These are phyloP conservation scores for Didymella sp. DNA, from an alignment of 2,329 filamentous ascomycete genomes.

Conservation along the genomic window DNA sequence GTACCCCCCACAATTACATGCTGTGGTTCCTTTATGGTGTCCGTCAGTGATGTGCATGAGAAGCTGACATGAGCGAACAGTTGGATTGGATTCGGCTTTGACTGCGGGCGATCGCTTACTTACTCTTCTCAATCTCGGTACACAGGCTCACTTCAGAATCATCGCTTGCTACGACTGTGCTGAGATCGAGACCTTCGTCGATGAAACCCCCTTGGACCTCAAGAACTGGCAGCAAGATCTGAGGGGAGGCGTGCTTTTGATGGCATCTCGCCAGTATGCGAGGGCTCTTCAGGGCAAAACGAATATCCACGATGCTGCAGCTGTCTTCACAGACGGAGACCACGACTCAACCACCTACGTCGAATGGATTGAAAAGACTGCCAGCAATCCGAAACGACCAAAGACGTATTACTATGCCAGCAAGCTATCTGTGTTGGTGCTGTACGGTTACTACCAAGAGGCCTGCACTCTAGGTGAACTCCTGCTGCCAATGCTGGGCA, in stretches of 20 bases:
- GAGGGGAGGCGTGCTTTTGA: conserved; percentile 73
- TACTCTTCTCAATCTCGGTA: conserved; percentile 73
- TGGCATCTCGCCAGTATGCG: conserved; percentile 69
- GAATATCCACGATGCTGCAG: conserved; percentile 55
- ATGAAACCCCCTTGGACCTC: conserved; percentile 76
- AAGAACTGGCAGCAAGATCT: conserved; percentile 75
- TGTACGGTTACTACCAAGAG: conserved; percentile 54
- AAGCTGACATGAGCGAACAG: background rate
- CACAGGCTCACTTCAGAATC: conserved; percentile 70
- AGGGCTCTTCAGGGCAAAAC: conserved; percentile 80
- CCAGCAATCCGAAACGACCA: conserved; percentile 68
- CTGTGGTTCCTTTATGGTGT: background rate
- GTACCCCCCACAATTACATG: background rate
- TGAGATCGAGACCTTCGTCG: conserved; percentile 74
- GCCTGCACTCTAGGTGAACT: conserved; percentile 53
- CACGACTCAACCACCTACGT: conserved; percentile 67
- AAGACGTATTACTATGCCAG: conserved; percentile 71
- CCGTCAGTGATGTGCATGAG: background rate
- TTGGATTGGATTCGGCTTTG: conserved; percentile 69
- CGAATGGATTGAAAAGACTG: conserved; percentile 56
- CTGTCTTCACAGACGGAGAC: conserved; percentile 71
- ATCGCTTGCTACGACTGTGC: conserved; percentile 72
- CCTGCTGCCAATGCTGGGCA: conserved; percentile 51
- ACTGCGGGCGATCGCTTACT: conserved; percentile 74
- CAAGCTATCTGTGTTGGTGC: conserved; percentile 51